Base-by-base conservation (phyloP, 1,284 basidiomycete genomes). In the Ceratobasidium sp. region DNA sequence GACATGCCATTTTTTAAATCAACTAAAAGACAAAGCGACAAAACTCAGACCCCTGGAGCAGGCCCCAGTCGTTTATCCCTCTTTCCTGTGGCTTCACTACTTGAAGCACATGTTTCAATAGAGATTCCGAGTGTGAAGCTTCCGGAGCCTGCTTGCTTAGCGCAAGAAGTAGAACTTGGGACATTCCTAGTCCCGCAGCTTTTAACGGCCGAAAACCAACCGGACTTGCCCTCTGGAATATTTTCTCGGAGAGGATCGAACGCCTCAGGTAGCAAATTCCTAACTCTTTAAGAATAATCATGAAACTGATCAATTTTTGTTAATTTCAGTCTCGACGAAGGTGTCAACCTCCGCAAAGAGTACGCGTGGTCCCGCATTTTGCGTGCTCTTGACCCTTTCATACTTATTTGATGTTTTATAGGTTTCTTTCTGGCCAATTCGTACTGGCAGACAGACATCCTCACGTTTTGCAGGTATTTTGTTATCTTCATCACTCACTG, bases 391-490 rank as follows among this genome's bases (percentile, higher is more conserved):
- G n/a, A n/a, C n/a, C n/a, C n/a, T n/a, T n/a, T n/a, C n/a, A n/a
- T n/a, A n/a, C n/a, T n/a, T n/a, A n/a, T n/a, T n/a, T n/a, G n/a
- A n/a, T n/a, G n/a, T n/a, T n/a, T n/a, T n/a, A n/a, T 42, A 74
- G 71, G 61, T 33, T 50, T 74, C 46, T 74, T 64, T 38, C 28
- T 64, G 26, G 59, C 33, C 15, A 28, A 48, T 6, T 54, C 71
- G 17, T n/a, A n/a, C 9, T 74, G 71, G 71, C 44, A 33, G 12
- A 74, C 71, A 33, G 71, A 74, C 20, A 74, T 74, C n/a, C 15
- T 74, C 59, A 74, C 71, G 33, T 74, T 74, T 65, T 74, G 71
- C 59, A 64, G 71, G 44, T 54, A 64, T n/a, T n/a, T n/a, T n/a
- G n/a, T n/a, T n/a, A n/a, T n/a, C n/a, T n/a, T n/a, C n/a, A n/a